phyloP scores from a whole-genome alignment of 306 rosid genomes.

The Lathyrus oleraceus region DNA sequence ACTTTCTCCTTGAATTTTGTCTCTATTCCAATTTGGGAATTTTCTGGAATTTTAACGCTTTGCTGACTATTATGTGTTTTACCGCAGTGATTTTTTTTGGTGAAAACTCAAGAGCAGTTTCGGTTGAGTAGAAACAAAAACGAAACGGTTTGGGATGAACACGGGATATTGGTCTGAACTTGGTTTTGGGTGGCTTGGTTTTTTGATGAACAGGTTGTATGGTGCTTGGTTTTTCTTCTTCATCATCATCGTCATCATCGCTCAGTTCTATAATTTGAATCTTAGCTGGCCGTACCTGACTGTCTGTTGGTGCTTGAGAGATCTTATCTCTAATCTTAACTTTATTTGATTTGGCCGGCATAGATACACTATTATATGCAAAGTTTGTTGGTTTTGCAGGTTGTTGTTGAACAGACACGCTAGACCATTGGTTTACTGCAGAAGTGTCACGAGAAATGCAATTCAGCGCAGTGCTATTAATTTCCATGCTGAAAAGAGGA shows the following conservation, averaged over 20 bases:
- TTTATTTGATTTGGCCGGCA: constrained; percentile 26
- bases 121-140: too few species aligned
- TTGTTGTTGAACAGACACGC: constrained; percentile 13
- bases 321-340: constrained; percentile 27
- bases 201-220: constrained; percentile 26
- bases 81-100: too few species aligned
- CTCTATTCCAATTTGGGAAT: too few species aligned
- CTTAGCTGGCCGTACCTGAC: constrained; percentile 30
- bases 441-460: constrained; percentile 30
- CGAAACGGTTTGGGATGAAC: too few species aligned
- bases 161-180: too few species aligned
- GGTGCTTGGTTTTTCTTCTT: constrained; percentile 31
- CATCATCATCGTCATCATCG: constrained; percentile 50
- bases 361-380: constrained; percentile 24
- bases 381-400: too few species aligned
- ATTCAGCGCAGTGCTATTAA: constrained; percentile 33
- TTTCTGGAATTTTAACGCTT: too few species aligned
- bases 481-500: constrained; percentile 40
- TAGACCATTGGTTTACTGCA: constrained; percentile 44
- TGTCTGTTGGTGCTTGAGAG: constrained; percentile 18
- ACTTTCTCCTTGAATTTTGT: too few species aligned
- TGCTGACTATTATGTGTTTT: too few species aligned
- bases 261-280: constrained; percentile 55
- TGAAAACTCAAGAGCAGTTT: too few species aligned
- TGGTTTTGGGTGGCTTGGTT: constrained; percentile 17